A percentile compares a stretch with the other conserved stretches of the same genome.
Conservation (phyloP, 2,329 filamentous ascomycete species). For the Venturia effusa region DNA sequence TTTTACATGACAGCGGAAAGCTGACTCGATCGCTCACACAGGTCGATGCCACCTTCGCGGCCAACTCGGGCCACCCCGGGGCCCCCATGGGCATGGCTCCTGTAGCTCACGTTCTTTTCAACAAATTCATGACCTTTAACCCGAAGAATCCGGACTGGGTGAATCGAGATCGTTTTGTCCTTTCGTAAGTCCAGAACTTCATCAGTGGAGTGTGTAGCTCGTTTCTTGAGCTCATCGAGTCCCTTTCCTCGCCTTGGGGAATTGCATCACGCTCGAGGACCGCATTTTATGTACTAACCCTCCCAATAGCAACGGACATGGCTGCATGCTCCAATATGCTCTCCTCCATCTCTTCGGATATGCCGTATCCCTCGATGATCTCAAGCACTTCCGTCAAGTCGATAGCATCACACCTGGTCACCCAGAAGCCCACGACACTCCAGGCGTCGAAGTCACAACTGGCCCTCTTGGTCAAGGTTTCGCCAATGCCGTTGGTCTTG, state of each 20-base stretch:
- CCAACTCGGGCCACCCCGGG: slow-evolving; percentile 97
- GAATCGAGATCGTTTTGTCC: slow-evolving; percentile 96
- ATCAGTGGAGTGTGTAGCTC: not conserved
- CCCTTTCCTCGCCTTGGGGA: not conserved
- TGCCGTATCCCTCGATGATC: slow-evolving; percentile 71
- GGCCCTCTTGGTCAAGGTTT: slow-evolving; percentile 97
- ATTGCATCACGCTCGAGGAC: not conserved
- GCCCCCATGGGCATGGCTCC: slow-evolving; percentile 97
- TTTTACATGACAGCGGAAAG: not conserved
- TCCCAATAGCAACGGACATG: slow-evolving; percentile 79
- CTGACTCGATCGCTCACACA: slow-evolving; percentile 30
- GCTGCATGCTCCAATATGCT: slow-evolving; percentile 98
- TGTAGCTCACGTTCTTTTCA: slow-evolving; percentile 91
- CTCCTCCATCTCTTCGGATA: slow-evolving; percentile 96
- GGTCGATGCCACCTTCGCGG: slow-evolving; percentile 94
- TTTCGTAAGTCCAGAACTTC: slow-evolving; percentile 63
- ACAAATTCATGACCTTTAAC: slow-evolving; percentile 99
- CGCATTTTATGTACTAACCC: not conserved
- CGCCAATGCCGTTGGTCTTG: slow-evolving; percentile 92
- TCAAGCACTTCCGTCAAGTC: slow-evolving; percentile 91
- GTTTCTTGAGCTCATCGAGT: not conserved
- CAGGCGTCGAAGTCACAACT: slow-evolving; percentile 95
- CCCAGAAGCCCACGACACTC: slow-evolving; percentile 92
- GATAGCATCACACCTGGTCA: slow-evolving; percentile 87
- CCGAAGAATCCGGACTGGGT: slow-evolving; percentile 96